These are phyloP conservation scores for Zygotorulaspora chibaensis DNA, from an alignment of 805 yeast species.

Conservation along the genomic window DNA sequence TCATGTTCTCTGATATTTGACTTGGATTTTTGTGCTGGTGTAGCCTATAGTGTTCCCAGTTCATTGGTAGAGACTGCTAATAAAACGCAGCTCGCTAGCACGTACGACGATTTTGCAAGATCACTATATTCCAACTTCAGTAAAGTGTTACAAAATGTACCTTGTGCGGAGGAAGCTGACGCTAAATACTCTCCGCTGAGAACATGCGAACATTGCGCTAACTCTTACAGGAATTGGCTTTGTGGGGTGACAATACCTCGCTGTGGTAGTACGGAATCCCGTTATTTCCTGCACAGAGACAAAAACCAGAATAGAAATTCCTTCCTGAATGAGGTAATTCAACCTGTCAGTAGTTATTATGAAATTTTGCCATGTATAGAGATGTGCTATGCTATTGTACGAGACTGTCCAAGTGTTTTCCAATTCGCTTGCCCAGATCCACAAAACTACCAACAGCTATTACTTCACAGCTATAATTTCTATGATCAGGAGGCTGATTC, in stretches of 20 bases:
- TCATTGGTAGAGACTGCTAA: conserved; percentile 36
- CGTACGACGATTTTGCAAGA: conserved; percentile 64
- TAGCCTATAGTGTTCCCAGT: conserved; percentile 84
- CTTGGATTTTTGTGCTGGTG: conserved; percentile 70
- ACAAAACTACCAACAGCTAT: conserved; percentile 13
- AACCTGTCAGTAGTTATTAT: conserved; percentile 55
- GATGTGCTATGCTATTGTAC: conserved; percentile 70
- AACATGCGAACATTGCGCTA: conserved; percentile 67
- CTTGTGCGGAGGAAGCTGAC: conserved; percentile 67
- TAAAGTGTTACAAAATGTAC: conserved; percentile 66
- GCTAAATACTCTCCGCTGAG: conserved; percentile 69
- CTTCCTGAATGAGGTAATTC: conserved; percentile 49
- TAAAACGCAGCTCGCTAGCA: conserved; percentile 35
- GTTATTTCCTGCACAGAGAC: conserved; percentile 45
- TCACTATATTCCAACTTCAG: conserved; percentile 60
- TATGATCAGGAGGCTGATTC: conserved; percentile 19
- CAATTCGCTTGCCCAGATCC: conserved; percentile 69
- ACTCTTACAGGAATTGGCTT: conserved; percentile 78
- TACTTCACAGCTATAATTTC: conserved; percentile 32
- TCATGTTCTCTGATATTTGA: conserved; percentile 74
- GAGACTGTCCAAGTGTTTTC: conserved; percentile 78
- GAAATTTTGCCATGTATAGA: conserved; percentile 86
- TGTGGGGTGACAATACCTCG: conserved; percentile 87
- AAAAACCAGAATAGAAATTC: conserved; percentile 54
- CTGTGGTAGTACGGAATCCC: conserved; percentile 53